Evolutionary conservation across 2,329 filamentous ascomycete species (phyloP).

Genomic region (Penicillium expansum): DNA sequence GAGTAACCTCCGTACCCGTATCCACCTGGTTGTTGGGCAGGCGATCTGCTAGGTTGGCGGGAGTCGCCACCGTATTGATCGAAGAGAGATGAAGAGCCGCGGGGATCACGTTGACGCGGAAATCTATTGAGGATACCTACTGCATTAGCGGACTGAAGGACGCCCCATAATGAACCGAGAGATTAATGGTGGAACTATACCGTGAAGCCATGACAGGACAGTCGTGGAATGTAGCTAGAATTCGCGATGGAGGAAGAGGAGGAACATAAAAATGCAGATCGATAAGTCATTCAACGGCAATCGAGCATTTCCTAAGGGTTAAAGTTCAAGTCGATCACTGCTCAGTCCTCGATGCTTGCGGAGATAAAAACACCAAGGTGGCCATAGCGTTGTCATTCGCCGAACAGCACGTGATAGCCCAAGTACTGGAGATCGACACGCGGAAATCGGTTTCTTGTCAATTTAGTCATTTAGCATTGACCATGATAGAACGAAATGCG

Average conservation of each 20-base stretch:
- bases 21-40: slow-evolving; percentile 50
- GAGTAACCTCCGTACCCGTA: slow-evolving; percentile 44
- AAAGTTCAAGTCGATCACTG: not conserved
- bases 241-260: not conserved
- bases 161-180: not conserved
- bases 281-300: not conserved
- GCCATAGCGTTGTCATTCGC: slow-evolving; percentile 20
- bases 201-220: slow-evolving; percentile 36
- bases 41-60: slow-evolving; percentile 40
- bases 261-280: not conserved
- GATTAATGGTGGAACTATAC: slow-evolving; percentile 21
- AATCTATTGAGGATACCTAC: slow-evolving; percentile 52
- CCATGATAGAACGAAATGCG: not conserved
- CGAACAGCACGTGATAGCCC: slow-evolving; percentile 20
- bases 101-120: slow-evolving; percentile 63
- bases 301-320: slow-evolving; percentile 11
- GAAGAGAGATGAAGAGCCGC: slow-evolving; percentile 68
- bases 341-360: slow-evolving; percentile 17
- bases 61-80: slow-evolving; percentile 65
- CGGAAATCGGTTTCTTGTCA: too few species aligned
- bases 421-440: not conserved
- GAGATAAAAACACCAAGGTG: slow-evolving; percentile 25
- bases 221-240: slow-evolving; percentile 9
- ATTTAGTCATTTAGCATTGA: not conserved
- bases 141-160: not conserved